phyloP scores from a whole-genome alignment of 2,329 filamentous ascomycete species.

The Alternaria triticimaculans region DNA sequence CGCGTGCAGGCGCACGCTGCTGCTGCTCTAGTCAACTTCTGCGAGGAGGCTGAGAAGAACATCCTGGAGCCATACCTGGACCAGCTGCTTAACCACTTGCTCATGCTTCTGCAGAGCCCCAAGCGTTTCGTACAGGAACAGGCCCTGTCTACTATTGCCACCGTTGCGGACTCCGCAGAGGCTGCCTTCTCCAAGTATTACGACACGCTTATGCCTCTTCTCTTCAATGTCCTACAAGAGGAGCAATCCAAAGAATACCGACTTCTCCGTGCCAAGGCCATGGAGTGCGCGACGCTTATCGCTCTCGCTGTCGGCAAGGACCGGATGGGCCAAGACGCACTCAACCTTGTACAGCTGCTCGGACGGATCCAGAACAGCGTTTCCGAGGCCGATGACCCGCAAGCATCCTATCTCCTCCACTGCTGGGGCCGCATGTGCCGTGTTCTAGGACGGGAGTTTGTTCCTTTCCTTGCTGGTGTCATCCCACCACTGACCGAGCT shows the following conservation, averaged over 20 bases:
- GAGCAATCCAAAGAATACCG: slow-evolving; percentile 95
- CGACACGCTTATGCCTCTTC: slow-evolving; percentile 90
- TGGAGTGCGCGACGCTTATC: slow-evolving; percentile 98
- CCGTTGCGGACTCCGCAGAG: slow-evolving; percentile 97
- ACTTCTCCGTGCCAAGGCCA: slow-evolving; percentile 91
- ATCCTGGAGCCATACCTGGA: slow-evolving; percentile 93
- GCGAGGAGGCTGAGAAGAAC: slow-evolving; percentile 93
- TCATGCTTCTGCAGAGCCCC: slow-evolving; percentile 85
- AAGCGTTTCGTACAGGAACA: slow-evolving; percentile 98
- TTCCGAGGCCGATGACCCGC: slow-evolving; percentile 89
- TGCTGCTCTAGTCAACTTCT: slow-evolving; percentile 98
- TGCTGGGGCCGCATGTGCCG: slow-evolving; percentile 99
- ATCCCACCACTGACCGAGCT: slow-evolving; percentile 93
- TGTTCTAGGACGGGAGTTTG: slow-evolving; percentile 86
- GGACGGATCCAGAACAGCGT: slow-evolving; percentile 83
- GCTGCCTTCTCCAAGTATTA: slow-evolving; percentile 95
- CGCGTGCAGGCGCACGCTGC: slow-evolving; percentile 97
- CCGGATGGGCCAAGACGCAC: slow-evolving; percentile 84
- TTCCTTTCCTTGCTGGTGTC: slow-evolving; percentile 89
- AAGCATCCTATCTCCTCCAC: slow-evolving; percentile 95
- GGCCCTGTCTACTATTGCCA: slow-evolving; percentile 95
- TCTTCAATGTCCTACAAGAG: slow-evolving; percentile 86
- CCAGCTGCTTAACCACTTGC: slow-evolving; percentile 81
- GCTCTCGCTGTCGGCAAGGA: slow-evolving; percentile 94
- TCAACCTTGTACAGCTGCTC: slow-evolving; percentile 85